Evolutionary conservation across 2,329 filamentous ascomycete genomes (phyloP).

Genomic region (Talaromyces sp.): DNA sequence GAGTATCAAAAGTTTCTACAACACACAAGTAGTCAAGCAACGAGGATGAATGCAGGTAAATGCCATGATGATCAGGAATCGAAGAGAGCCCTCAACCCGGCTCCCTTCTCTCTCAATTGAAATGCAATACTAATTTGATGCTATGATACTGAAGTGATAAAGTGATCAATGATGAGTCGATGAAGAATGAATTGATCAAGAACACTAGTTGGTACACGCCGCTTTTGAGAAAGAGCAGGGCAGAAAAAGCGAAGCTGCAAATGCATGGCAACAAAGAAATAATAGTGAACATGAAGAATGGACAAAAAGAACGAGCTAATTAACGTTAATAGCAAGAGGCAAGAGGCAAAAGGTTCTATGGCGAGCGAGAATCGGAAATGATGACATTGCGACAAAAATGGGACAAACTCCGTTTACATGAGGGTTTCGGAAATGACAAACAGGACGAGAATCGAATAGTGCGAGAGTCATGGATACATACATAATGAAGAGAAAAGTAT

Average conservation of each 20-base stretch:
- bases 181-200: too few species aligned
- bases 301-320: not conserved
- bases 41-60: too few species aligned
- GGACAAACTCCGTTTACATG: constrained; percentile 2
- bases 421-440: not conserved
- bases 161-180: too few species aligned
- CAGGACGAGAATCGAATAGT: not conserved
- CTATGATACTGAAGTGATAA: too few species aligned
- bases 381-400: not conserved
- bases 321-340: not conserved
- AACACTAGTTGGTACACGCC: not conserved
- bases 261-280: not conserved
- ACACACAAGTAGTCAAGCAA: not conserved
- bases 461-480: not conserved
- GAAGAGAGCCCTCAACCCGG: too few species aligned
- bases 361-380: not conserved
- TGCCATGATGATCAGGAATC: too few species aligned
- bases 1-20: too few species aligned
- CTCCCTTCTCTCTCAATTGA: too few species aligned
- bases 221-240: not conserved
- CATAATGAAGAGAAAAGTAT: not conserved
- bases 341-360: not conserved
- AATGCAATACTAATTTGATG: not conserved
- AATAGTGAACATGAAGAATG: not conserved
- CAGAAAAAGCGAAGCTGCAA: not conserved